Evolutionary conservation across 176 grass and related monocot genomes (phyloP).

Genomic region (Neostapfia colusana): DNA sequence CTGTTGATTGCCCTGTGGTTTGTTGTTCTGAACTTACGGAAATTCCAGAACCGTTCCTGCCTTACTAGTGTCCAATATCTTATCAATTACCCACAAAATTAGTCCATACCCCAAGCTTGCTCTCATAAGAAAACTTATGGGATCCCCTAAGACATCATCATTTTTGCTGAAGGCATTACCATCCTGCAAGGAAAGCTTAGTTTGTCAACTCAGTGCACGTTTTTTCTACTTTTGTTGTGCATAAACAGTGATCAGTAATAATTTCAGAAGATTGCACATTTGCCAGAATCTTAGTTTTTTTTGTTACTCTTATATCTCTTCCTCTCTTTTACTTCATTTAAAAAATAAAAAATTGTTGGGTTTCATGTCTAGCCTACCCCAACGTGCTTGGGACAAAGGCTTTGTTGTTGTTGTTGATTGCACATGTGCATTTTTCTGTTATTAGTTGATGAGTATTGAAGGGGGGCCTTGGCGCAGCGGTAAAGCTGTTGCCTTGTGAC

Average conservation of each 20-base stretch:
- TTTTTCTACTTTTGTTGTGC: neutral
- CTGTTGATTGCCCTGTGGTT: too few relatives aligned
- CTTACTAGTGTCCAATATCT: too few relatives aligned
- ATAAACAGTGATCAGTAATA: neutral
- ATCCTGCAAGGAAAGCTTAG: neutral
- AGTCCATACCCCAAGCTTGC: neutral
- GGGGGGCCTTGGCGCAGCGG: too few relatives aligned
- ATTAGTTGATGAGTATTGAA: neutral
- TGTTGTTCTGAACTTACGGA: neutral
- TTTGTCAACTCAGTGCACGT: constrained; percentile 5
- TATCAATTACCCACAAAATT: neutral
- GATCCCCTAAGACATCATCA: neutral
- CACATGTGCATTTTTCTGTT: constrained; percentile 3
- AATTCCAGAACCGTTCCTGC: neutral
- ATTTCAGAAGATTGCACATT: neutral
- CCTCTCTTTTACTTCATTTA: too few relatives aligned
- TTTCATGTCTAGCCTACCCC: too few relatives aligned
- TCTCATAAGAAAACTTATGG: neutral
- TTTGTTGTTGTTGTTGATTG: too few relatives aligned
- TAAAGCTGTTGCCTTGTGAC: too few relatives aligned
- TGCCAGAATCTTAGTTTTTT: too few relatives aligned
- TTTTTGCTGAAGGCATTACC: constrained; percentile 1
- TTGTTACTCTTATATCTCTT: too few relatives aligned
- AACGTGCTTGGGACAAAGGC: too few relatives aligned
- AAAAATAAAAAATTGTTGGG: too few relatives aligned